A percentile compares a stretch with the other conserved stretches of the same genome.
Evolutionary conservation across 208 protist species (phyloP).

Genomic region (Strigomonas culicis): DNA sequence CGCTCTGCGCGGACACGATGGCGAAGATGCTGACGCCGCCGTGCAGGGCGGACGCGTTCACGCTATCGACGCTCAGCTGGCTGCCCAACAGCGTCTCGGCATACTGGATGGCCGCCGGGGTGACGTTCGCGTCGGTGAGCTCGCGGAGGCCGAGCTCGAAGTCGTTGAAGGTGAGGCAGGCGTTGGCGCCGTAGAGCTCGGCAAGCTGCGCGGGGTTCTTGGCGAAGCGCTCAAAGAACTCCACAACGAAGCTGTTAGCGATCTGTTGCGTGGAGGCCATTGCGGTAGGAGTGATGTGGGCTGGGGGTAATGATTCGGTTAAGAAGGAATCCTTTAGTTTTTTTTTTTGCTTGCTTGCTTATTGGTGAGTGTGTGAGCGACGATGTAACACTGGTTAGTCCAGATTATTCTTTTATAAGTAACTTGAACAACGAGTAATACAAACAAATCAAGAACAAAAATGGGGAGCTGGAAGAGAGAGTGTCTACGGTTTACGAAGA

Average conservation of each 20-base stretch:
- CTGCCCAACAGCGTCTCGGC: constrained; percentile 50
- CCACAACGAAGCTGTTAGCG: constrained; percentile 72
- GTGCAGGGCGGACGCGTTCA: constrained; percentile 58
- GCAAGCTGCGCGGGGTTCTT: constrained; percentile 49
- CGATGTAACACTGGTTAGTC: constrained; percentile 3
- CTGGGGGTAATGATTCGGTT: too few relatives aligned
- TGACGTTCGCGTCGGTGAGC: constrained; percentile 35
- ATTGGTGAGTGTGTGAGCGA: not conserved
- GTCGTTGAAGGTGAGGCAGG: constrained; percentile 77
- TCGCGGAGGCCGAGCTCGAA: constrained; percentile 72
- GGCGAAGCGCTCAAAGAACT: constrained; percentile 82
- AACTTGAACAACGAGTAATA: not conserved
- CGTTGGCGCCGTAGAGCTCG: constrained; percentile 56
- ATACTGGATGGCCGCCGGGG: constrained; percentile 48
- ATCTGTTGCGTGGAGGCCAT: constrained; percentile 67
- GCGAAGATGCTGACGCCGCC: constrained; percentile 72
- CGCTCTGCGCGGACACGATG: constrained; percentile 40
- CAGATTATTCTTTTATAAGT: not conserved
- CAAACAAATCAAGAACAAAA: not conserved
- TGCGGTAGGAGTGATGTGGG: not conserved
- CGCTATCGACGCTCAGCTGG: constrained; percentile 67
- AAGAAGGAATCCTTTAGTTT: not conserved
- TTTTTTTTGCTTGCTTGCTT: not conserved
- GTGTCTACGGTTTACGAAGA: too few relatives aligned
- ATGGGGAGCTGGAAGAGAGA: not conserved